Evolutionary conservation across 345 rosid species (phyloP).

Genomic region (Lumnitzera racemosa): DNA sequence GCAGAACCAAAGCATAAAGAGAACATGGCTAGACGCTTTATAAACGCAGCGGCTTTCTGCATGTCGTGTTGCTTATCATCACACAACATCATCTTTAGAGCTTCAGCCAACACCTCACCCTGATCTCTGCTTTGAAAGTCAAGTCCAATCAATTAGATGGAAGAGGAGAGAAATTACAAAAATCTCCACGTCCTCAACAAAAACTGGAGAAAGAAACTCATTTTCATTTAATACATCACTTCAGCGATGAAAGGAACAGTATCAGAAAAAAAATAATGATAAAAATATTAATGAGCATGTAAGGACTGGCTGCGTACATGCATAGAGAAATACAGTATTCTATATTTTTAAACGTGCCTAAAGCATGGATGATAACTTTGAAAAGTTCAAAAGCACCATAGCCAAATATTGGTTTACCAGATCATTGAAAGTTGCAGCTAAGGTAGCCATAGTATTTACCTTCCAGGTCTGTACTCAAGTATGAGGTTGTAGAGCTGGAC

Average conservation of each 20-base stretch:
- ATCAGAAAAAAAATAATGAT: too few relatives aligned
- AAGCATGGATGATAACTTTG: too few relatives aligned
- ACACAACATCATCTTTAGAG: conserved; percentile 85
- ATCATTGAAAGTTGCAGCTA: not conserved
- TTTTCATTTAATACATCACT: too few relatives aligned
- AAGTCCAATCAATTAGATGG: not conserved
- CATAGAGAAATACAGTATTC: too few relatives aligned
- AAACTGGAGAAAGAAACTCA: too few relatives aligned
- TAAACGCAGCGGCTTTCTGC: conserved; percentile 97
- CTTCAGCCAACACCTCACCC: conserved; percentile 81
- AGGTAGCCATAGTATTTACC: conserved; percentile 37
- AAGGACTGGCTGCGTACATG: too few relatives aligned
- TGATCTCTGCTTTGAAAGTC: conserved; percentile 49
- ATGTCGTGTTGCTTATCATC: conserved; percentile 95
- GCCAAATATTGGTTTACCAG: not conserved
- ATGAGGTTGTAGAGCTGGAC: conserved; percentile 84
- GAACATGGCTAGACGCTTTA: conserved; percentile 81
- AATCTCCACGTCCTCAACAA: too few relatives aligned
- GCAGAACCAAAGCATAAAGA: conserved; percentile 77
- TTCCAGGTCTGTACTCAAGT: conserved; percentile 90
- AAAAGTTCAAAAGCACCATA: too few relatives aligned
- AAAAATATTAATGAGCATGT: too few relatives aligned
- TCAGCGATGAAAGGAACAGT: too few relatives aligned
- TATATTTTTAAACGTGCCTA: too few relatives aligned
- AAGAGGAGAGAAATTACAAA: too few relatives aligned